phyloP scores from a whole-genome alignment of 2,329 filamentous ascomycete genomes.

The Pochonia chlamydosporia region DNA sequence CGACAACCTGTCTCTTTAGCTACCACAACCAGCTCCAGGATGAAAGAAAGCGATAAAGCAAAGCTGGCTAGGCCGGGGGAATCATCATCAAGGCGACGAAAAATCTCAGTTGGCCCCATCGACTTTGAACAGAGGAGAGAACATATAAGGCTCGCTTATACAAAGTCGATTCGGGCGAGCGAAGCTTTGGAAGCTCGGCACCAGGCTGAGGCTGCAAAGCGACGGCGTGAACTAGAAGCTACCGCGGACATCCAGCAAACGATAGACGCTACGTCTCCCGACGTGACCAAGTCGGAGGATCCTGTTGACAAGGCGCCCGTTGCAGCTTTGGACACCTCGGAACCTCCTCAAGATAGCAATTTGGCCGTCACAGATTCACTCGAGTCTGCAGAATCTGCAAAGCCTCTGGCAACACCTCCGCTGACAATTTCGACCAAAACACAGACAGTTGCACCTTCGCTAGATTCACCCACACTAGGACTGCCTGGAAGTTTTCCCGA shows the following conservation, averaged over 20 bases:
- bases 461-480: constrained; percentile 61
- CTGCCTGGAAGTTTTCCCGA: constrained; percentile 58
- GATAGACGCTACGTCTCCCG: neutral
- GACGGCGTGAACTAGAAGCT: constrained; percentile 42
- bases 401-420: constrained; percentile 1
- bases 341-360: neutral
- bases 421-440: constrained; percentile 1
- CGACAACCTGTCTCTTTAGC: constrained; percentile 71
- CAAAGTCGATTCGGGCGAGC: constrained; percentile 71
- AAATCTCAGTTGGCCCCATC: constrained; percentile 64
- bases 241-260: constrained; percentile 15
- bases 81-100: constrained; percentile 36
- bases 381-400: neutral
- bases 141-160: constrained; percentile 79
- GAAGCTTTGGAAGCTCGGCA: constrained; percentile 54
- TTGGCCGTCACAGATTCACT: neutral
- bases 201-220: constrained; percentile 44
- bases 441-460: constrained; percentile 7
- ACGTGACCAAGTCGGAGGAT: neutral
- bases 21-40: constrained; percentile 64
- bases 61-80: constrained; percentile 30
- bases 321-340: neutral
- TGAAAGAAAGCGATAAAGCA: constrained; percentile 53
- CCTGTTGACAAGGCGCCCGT: neutral
- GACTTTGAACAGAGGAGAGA: constrained; percentile 80